Evolutionary conservation across 805 yeast species (phyloP).

Genomic region (Metschnikowia bowlesiae): DNA sequence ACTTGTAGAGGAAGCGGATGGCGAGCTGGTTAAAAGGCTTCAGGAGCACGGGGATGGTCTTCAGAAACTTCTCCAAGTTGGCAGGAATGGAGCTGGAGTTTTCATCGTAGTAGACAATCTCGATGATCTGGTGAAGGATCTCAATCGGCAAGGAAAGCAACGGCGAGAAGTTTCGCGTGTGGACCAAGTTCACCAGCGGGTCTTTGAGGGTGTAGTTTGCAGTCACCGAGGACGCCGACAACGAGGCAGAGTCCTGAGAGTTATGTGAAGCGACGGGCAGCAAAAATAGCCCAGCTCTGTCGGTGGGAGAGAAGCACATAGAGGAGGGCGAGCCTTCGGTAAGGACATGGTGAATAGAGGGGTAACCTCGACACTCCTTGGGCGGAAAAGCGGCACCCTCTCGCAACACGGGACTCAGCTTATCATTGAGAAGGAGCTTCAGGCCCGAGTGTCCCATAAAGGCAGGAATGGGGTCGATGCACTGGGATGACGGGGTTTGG

Average conservation of each 20-base stretch:
- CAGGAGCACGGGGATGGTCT: conserved; percentile 52
- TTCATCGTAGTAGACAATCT: conserved; percentile 52
- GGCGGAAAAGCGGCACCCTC: not conserved
- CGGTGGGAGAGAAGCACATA: conserved; percentile 12
- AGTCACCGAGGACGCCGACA: conserved; percentile 15
- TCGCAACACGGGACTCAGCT: not conserved
- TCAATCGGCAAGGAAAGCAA: conserved; percentile 48
- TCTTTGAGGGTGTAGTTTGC: conserved; percentile 16
- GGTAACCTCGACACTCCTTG: not conserved
- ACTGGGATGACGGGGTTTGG: not conserved
- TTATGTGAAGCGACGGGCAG: conserved; percentile 17
- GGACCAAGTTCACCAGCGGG: conserved; percentile 12
- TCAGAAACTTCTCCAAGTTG: conserved; percentile 47
- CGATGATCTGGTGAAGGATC: conserved; percentile 50
- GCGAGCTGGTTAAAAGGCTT: conserved; percentile 56
- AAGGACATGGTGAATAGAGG: conserved; percentile 2
- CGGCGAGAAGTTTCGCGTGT: conserved; percentile 14
- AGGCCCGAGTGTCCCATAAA: conserved; percentile 16
- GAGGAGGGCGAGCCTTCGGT: conserved; percentile 2
- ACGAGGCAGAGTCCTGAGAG: not conserved
- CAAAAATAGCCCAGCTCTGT: conserved; percentile 14
- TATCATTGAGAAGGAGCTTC: conserved; percentile 1
- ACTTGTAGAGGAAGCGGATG: conserved; percentile 55
- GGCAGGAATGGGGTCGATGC: conserved; percentile 6
- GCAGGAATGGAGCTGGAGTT: conserved; percentile 49